phyloP scores from a whole-genome alignment of 352 stramenopile genomes.

The Thalassiosira hispida region DNA sequence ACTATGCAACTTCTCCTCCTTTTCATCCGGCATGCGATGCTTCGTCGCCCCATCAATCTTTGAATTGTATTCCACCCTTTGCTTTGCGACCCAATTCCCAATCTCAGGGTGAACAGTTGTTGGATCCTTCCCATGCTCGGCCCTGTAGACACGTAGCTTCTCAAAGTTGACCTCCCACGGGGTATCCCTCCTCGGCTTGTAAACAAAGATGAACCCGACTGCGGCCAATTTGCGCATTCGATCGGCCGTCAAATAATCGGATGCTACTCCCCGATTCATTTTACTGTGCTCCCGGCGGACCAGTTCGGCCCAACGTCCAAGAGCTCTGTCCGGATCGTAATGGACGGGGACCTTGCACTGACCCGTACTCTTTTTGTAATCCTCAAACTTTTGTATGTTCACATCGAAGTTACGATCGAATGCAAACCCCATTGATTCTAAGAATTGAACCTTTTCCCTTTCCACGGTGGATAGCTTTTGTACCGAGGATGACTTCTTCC shows the following conservation, averaged over 20 bases:
- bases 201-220: constrained; percentile 3
- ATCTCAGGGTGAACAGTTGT: not conserved
- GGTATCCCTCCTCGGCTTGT: not conserved
- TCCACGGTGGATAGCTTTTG: not conserved
- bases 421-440: constrained; percentile 3
- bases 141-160: not conserved
- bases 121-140: constrained; percentile 4
- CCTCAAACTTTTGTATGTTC: not conserved
- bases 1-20: not conserved
- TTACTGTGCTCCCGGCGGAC: not conserved
- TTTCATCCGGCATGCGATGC: constrained; percentile 1
- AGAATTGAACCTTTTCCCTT: constrained; percentile 4
- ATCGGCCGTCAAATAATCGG: constrained; percentile 1
- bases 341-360: not conserved
- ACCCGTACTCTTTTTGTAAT: constrained; percentile 1
- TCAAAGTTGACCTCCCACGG: constrained; percentile 11
- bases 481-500: too few relatives aligned
- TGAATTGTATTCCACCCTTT: not conserved
- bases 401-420: constrained; percentile 2
- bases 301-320: not conserved
- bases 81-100: not conserved
- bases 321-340: not conserved
- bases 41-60: not conserved
- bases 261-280: not conserved
- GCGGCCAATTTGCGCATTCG: not conserved